Base-by-base conservation (phyloP, 768 basidiomycete species). In the Boletus rufocinnamomeus region DNA sequence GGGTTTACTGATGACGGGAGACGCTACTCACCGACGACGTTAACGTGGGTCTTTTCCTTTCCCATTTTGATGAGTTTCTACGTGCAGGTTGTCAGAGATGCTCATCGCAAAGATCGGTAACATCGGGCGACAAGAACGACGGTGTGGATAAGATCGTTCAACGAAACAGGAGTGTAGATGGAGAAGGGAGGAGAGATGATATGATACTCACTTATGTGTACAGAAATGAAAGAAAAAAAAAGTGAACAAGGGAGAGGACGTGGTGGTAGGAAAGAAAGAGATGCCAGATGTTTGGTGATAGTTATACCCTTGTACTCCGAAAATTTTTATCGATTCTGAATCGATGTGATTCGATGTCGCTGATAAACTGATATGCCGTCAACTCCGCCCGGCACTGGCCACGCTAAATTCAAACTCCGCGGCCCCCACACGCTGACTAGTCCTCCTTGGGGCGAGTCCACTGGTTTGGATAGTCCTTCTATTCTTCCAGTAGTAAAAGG, bases 41-140 rank as follows among this genome's bases (percentile, higher is more conserved):
- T 96, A 84, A 97, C 86, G 87, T 97, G 94, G 70, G 69, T 79
- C 83, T 95, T 95, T 66, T 95, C 93, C 83, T 95, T 95, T 88
- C 93, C 93, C 93, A 93, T 94, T 86, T 85, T 86, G 68, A 71
- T 68, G 74, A 77, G 76, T 75, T 84, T 84, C 82, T 83, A 65
- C 28, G 55, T 25, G 52, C 21, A 61, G 30, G 28, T 30, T 58
- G 14, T 23, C 30, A 59, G 38, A 21, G 8, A 63, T 38, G 38
- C 8, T 35, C 61, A 73, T 73, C 63, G 61, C 52, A 41, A 50
- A 47, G 61, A 73, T 73, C 73, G 40, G 52, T n/a, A 37, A 16
- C 6, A 67, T 63, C 60, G 27, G 57, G 49, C 54, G 32, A 50
- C 30, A n/a, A 44, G 23, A 38, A 30, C 37, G 60, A 57, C 28